Conservation (phyloP, 352 stramenopile species). For the Pythium volutum region DNA sequence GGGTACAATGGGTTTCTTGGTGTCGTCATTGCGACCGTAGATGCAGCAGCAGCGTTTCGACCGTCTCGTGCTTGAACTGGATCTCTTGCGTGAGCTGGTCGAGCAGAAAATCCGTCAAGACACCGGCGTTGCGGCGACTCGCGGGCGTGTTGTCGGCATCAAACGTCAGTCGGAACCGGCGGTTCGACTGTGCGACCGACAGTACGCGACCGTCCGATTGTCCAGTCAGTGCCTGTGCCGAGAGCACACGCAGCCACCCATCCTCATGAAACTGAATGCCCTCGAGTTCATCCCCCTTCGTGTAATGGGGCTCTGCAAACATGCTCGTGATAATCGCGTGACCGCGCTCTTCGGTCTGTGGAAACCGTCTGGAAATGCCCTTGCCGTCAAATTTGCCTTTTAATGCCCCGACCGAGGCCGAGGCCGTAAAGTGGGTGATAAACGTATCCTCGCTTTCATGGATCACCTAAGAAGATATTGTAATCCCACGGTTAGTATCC, state of each 20-base stretch:
- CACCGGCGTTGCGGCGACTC: constrained; percentile 10
- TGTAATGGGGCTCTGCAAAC: background rate
- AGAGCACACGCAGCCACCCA: constrained; percentile 4
- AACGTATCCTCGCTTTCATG: background rate
- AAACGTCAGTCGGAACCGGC: constrained; percentile 10
- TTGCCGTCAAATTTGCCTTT: constrained; percentile 11
- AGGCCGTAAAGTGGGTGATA: background rate
- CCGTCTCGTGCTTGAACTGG: constrained; percentile 18
- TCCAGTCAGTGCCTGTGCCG: background rate
- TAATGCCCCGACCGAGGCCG: background rate
- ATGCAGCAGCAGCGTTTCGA: constrained; percentile 15
- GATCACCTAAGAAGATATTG: background rate
- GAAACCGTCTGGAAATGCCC: constrained; percentile 5
- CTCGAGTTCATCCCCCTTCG: background rate
- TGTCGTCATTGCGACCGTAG: background rate
- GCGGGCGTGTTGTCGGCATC: constrained; percentile 1
- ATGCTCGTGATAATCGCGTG: constrained; percentile 7
- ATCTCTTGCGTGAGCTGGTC: constrained; percentile 15
- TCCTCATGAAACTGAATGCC: constrained; percentile 6
- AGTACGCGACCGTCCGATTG: background rate
- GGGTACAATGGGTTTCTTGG: no score
- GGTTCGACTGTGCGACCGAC: constrained; percentile 8
- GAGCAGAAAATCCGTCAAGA: constrained; percentile 17
- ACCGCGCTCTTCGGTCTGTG: background rate
- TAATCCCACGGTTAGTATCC: background rate